Evolutionary conservation across 345 rosid species (phyloP), one percentile per base, ranked within the genome.

Genomic region (Adansonia digitata): DNA sequence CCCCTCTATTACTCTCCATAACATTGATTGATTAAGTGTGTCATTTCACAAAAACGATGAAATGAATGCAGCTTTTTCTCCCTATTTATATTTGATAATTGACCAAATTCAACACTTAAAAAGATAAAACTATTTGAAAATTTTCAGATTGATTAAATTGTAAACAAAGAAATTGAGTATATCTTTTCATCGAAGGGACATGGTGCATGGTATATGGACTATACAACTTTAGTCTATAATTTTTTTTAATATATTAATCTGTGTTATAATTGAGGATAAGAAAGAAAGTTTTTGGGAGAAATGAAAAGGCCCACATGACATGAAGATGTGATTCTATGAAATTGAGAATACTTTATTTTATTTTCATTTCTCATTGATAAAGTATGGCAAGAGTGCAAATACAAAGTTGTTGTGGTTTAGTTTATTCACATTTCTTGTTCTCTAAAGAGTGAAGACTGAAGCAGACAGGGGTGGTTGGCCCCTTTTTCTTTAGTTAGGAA

Each of bases 291-390:
- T 24, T 26, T 22, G 18, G 13, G 7, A 29, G 22, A 14, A 52
- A 46, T 26, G 49, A 8, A 46, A 45, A 35, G 59, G 74, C 76
- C 77, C 74, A 71, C 78, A 39, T 74, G 78, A 81, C 74, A 70
- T 45, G 42, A 55, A 49, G 37, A 52, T 69, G 65, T 48, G 70
- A 74, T 76, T 48, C 56, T 34, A 71, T 53, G 40, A 31, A 46
- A 40, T 22, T 40, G 46, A 60, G 5, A 24, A 37, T 8, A 37
- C 15, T 18, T 63, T 63, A 49, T 42, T 29, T 2, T 52, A 15
- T n/a, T 45, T 24, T 42, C 12, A 31, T 42, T 29, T 73, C 22
- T 2, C 26, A 56, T 70, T 37, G 46, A 69, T 77, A 1, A 77
- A 77, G 70, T 24, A 69, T 61, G 83, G 61, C 40, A 60, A 31